A percentile compares a stretch with the other conserved stretches of the same genome.
phyloP scores from a whole-genome alignment of 169 alveolate species.

The Perkinsus marinus region DNA sequence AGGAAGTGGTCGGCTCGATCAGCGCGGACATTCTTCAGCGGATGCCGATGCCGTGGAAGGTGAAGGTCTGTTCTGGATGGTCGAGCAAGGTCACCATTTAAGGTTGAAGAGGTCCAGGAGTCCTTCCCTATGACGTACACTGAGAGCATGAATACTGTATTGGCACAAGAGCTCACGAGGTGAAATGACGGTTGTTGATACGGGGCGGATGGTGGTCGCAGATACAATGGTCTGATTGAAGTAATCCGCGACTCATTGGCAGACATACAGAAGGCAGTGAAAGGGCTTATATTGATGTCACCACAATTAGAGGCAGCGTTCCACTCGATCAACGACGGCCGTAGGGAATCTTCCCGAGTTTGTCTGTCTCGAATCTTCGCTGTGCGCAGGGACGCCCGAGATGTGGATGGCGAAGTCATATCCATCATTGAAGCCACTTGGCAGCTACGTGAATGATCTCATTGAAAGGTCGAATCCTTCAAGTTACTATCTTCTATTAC shows the following conservation, averaged over 20 bases:
- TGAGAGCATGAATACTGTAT: slow-evolving; percentile 72
- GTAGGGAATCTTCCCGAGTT: not conserved
- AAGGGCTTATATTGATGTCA: slow-evolving; percentile 63
- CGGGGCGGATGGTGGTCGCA: not conserved
- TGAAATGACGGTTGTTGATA: slow-evolving; percentile 37
- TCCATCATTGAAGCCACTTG: slow-evolving; percentile 66
- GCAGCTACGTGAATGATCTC: slow-evolving; percentile 59
- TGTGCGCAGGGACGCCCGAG: slow-evolving; percentile 55
- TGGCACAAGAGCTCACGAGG: slow-evolving; percentile 66
- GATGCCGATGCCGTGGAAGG: slow-evolving; percentile 32
- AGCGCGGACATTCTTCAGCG: slow-evolving; percentile 51
- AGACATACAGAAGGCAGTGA: slow-evolving; percentile 59
- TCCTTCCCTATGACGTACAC: slow-evolving; percentile 58
- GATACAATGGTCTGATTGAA: slow-evolving; percentile 10
- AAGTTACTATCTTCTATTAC: not conserved
- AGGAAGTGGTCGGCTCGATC: slow-evolving; percentile 42
- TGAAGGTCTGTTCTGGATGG: slow-evolving; percentile 8
- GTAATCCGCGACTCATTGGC: slow-evolving; percentile 45
- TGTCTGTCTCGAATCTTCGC: slow-evolving; percentile 12
- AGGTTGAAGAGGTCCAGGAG: slow-evolving; percentile 14
- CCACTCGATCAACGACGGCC: slow-evolving; percentile 6
- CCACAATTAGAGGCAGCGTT: slow-evolving; percentile 45
- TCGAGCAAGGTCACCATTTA: not conserved
- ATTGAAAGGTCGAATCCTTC: slow-evolving; percentile 49
- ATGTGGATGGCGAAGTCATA: slow-evolving; percentile 50